Evolutionary conservation across 768 basidiomycete genomes (phyloP).

Genomic region (Neoboletus brunneissimus): DNA sequence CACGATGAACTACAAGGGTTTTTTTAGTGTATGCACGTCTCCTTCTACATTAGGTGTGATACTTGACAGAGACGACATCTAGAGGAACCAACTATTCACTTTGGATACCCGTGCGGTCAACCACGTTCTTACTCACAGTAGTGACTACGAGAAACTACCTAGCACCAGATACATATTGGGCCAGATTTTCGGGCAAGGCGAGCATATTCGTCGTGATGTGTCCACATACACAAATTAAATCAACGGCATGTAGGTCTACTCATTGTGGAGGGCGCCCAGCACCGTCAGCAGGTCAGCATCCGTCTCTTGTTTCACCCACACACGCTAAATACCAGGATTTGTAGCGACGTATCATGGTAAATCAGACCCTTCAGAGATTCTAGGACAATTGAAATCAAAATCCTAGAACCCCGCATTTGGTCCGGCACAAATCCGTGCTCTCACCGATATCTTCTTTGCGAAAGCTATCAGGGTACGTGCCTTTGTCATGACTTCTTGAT

Average conservation of each 20-base stretch:
- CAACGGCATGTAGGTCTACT: background rate
- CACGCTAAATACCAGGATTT: background rate
- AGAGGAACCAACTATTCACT: background rate
- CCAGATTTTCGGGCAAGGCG: background rate
- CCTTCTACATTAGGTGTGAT: background rate
- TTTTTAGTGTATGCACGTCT: background rate
- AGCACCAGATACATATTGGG: background rate
- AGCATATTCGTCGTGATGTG: background rate
- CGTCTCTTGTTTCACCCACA: background rate
- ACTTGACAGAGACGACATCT: background rate
- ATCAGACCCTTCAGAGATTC: background rate
- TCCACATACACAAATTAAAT: background rate
- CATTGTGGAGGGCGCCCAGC: background rate
- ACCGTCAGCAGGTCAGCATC: too few species aligned
- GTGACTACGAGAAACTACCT: background rate
- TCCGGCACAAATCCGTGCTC: background rate
- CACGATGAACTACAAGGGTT: background rate
- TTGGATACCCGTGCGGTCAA: background rate
- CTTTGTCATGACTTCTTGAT: background rate
- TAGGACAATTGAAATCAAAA: background rate
- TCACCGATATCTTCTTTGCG: background rate
- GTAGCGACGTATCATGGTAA: background rate
- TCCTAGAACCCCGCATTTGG: background rate
- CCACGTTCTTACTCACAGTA: background rate
- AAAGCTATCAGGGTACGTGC: background rate